Percentiles rank a stretch among this genome's conserved stretches.
Evolutionary conservation across 192 early-diverging fungal genomes (phyloP).

Genomic region (Rhizophagus sp.): DNA sequence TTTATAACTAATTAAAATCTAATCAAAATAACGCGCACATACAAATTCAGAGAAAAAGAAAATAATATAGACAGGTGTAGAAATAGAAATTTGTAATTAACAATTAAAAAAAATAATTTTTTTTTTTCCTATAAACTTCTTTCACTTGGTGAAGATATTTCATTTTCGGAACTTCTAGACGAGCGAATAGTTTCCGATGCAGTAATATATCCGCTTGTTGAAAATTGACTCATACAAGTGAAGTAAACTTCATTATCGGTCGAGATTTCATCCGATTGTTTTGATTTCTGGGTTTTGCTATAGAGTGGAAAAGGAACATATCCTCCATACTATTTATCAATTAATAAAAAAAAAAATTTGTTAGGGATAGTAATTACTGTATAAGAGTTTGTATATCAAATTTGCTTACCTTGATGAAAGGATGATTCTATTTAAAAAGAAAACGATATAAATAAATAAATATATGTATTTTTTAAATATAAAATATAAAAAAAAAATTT

Average conservation of each 20-base stretch:
- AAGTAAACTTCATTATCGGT: neutral
- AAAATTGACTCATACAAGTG: neutral
- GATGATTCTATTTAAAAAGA: neutral
- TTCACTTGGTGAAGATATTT: neutral
- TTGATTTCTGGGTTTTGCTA: neutral
- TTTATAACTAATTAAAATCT: no score
- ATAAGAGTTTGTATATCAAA: neutral
- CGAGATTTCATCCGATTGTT: neutral
- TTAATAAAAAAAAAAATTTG: neutral
- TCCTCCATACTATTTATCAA: neutral
- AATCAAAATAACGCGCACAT: no score
- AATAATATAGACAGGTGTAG: no score
- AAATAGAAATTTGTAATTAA: no score
- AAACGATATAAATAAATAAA: neutral
- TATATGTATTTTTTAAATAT: neutral
- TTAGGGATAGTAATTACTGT: neutral
- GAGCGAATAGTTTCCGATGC: neutral
- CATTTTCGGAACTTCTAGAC: neutral
- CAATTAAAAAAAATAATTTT: no score
- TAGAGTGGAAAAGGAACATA: neutral
- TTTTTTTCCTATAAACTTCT: neutral
- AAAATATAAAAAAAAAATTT: neutral
- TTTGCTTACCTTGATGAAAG: neutral
- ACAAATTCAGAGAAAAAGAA: no score
- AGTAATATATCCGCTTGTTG: no score